A percentile compares a stretch with the other conserved stretches of the same genome.
Conservation (phyloP, 164 flowering plant species). For the Stephania cephalantha region DNA sequence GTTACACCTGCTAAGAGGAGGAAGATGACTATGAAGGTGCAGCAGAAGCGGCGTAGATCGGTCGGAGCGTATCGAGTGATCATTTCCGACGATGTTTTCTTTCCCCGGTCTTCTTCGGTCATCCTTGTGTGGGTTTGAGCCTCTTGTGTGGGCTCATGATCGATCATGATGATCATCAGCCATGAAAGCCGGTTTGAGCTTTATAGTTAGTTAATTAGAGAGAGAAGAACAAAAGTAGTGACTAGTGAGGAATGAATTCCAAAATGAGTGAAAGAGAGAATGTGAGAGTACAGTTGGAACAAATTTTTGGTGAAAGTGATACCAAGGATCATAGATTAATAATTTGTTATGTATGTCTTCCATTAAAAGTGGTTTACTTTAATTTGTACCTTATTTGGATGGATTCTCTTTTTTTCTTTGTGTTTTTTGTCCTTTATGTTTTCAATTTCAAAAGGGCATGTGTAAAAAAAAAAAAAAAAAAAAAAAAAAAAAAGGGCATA, state of each 20-base stretch:
- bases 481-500: too few relatives aligned
- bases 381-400: constrained; percentile 3
- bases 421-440: background rate
- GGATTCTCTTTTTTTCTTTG: background rate
- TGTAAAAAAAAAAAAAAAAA: background rate
- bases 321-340: background rate
- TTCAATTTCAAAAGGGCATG: background rate
- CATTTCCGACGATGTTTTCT: background rate
- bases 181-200: constrained; percentile 9
- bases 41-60: constrained; percentile 18
- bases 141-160: constrained; percentile 4
- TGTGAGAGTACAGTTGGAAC: constrained; percentile 13
- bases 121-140: constrained; percentile 1
- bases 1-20: constrained; percentile 53
- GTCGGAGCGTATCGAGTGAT: background rate
- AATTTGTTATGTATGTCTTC: background rate
- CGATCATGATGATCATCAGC: constrained; percentile 8
- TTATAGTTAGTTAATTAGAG: background rate
- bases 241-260: background rate
- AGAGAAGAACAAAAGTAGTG: background rate
- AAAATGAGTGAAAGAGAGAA: background rate
- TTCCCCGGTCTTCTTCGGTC: background rate
- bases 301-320: constrained; percentile 5
- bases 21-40: constrained; percentile 27
- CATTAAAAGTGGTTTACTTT: constrained; percentile 9